Conservation (phyloP, 1,284 basidiomycete species). For the Cryptococcus neoformans region DNA sequence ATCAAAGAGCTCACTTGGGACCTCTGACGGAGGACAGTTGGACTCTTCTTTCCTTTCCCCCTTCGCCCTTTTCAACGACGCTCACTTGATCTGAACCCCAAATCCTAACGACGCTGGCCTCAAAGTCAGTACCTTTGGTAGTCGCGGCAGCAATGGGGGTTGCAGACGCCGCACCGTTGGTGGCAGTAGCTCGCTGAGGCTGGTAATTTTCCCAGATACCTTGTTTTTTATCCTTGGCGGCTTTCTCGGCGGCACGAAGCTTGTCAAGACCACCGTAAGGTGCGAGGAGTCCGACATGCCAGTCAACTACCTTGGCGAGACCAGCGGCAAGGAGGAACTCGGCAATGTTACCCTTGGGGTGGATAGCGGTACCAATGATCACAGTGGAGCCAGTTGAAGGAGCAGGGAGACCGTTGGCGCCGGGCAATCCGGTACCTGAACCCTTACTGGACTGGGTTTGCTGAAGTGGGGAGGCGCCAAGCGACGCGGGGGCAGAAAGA, state of each 20-base stretch:
- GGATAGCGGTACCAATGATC: slow-evolving; percentile 86
- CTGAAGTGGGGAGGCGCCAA: slow-evolving; percentile 64
- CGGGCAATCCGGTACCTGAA: slow-evolving; percentile 4
- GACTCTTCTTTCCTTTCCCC: slow-evolving; percentile 73
- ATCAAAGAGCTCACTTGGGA: slow-evolving; percentile 46
- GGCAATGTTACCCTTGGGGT: slow-evolving; percentile 92
- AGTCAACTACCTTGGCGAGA: slow-evolving; percentile 89
- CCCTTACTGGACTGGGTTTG: slow-evolving; percentile 54
- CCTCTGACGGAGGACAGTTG: slow-evolving; percentile 88
- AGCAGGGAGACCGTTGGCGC: slow-evolving; percentile 26
- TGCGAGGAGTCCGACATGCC: slow-evolving; percentile 95
- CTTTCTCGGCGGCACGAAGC: slow-evolving; percentile 76
- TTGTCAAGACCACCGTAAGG: slow-evolving; percentile 76
- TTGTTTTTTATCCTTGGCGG: slow-evolving; percentile 75
- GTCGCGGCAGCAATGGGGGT: slow-evolving; percentile 54
- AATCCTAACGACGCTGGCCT: slow-evolving; percentile 78
- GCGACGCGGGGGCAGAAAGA: slow-evolving; percentile 56
- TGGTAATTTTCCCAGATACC: slow-evolving; percentile 70
- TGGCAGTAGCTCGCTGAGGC: slow-evolving; percentile 36
- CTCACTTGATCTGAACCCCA: slow-evolving; percentile 93
- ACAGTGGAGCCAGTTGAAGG: slow-evolving; percentile 63
- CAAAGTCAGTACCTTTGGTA: slow-evolving; percentile 59
- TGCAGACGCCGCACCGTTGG: slow-evolving; percentile 16
- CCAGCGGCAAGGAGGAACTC: slow-evolving; percentile 82
- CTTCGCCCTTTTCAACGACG: slow-evolving; percentile 60